A percentile compares a stretch with the other conserved stretches of the same genome.
phyloP scores from a whole-genome alignment of 192 early-diverging fungal genomes.

The Backusella circina region DNA sequence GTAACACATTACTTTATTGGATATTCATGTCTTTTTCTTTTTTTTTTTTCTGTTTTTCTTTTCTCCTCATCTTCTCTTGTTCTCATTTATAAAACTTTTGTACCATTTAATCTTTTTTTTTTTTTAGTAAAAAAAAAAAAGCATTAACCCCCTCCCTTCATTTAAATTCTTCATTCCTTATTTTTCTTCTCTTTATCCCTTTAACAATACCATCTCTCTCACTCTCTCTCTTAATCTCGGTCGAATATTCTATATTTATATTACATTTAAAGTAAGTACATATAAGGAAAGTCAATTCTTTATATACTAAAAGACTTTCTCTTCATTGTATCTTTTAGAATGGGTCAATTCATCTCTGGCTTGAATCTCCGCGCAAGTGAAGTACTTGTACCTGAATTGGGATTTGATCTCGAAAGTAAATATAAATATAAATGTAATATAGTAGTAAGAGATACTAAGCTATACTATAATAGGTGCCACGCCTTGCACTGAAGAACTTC shows the following conservation, averaged over 20 bases:
- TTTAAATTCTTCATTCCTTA: neutral
- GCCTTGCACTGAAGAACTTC: conserved; percentile 61
- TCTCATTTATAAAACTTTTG: no score
- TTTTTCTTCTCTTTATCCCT: neutral
- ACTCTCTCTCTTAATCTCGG: neutral
- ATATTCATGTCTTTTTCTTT: neutral
- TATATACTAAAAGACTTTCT: no score
- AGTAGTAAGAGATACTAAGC: neutral
- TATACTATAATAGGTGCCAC: conserved; percentile 36
- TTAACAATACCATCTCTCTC: neutral
- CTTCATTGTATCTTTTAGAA: neutral
- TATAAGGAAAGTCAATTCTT: neutral
- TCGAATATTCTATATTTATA: neutral
- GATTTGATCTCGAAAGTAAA: conserved; percentile 62
- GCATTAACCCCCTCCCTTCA: neutral
- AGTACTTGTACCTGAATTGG: conserved; percentile 49
- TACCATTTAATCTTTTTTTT: neutral
- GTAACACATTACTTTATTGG: neutral
- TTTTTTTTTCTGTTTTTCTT: neutral
- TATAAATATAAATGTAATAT: conserved; percentile 8
- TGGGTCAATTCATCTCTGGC: conserved; percentile 48
- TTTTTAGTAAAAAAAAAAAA: neutral
- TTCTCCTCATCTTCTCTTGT: neutral
- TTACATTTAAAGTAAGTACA: neutral
- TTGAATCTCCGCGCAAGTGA: conserved; percentile 41